Evolutionary conservation across 1,284 basidiomycete genomes (phyloP), one percentile per base, ranked within the genome.

Genomic region (Sanghuangporus baumii): DNA sequence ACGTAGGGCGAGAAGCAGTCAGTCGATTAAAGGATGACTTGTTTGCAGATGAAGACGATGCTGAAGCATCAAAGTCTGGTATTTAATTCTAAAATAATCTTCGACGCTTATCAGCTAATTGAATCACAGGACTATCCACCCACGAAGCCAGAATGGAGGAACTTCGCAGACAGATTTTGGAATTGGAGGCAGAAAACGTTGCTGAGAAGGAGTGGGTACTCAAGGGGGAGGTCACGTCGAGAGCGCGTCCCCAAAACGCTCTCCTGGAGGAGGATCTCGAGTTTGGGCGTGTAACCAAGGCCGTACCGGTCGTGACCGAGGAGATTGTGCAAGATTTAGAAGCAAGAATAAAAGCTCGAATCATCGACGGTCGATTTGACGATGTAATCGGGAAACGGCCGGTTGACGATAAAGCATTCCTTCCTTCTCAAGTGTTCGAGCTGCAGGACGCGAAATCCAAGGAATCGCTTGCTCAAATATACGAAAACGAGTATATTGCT

Each of bases 231-330:
- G 93, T 94, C 11, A 85, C 84, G 11, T 85, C 92, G 6, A 84
- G 88, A 43, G 78, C 88, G 48, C 85, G 97, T 59, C 96, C 97
- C 1, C 86, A 93, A 71, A 96, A 99, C 75, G 93, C 93, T 26
- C 79, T 98, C 16, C 81, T 99, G 12, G 93, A 94, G 73, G 92
- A 98, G 73, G 93, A 98, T 73, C 82, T 99, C 48, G 96, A 98
- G 64, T 99, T 96, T 67, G 97, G 99, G 68, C 90, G 88, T 31
- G 85, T 90, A 12, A 86, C 87, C 76, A 98, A 96, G 75, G 81
- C 88, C 16, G 89, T 90, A 0, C 97, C 96, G 9, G 83, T 94
- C 55, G 85, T 97, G 63, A 98, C 97, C 0, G 94, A 98, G 71
- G 93, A 96, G 72, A 81, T 79, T 51, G 93, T 96, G 6, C 83